These are phyloP conservation scores for Pyrus betulifolia DNA, from an alignment of 306 rosid genomes.

Conservation along the genomic window DNA sequence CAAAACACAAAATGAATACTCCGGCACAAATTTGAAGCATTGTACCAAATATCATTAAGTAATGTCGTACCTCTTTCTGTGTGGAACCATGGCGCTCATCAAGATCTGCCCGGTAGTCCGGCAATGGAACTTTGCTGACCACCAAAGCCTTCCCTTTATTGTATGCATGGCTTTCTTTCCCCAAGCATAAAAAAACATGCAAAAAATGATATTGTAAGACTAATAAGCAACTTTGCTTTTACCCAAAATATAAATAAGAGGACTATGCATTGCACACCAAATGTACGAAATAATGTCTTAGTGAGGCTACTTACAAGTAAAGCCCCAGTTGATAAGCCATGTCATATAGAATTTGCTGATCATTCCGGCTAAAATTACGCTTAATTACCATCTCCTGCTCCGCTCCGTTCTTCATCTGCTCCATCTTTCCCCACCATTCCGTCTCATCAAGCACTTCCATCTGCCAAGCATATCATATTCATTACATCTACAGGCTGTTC, in stretches of 20 bases:
- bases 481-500: background rate
- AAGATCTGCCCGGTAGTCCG: slow-evolving; percentile 95
- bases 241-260: background rate
- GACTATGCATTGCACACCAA: background rate
- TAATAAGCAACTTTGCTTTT: background rate
- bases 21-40: background rate
- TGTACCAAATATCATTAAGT: background rate
- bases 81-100: slow-evolving; percentile 93
- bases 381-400: slow-evolving; percentile 73
- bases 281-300: background rate
- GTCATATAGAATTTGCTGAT: slow-evolving; percentile 72
- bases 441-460: slow-evolving; percentile 69
- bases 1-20: slow-evolving; percentile 5
- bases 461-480: slow-evolving; percentile 36
- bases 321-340: slow-evolving; percentile 69
- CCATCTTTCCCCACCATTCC: slow-evolving; percentile 82
- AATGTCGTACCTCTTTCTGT: slow-evolving; percentile 64
- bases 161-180: slow-evolving; percentile 93
- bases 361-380: slow-evolving; percentile 52
- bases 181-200: slow-evolving; percentile 31
- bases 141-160: slow-evolving; percentile 80
- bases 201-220: slow-evolving; percentile 26
- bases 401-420: slow-evolving; percentile 62
- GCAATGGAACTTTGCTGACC: slow-evolving; percentile 85
- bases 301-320: slow-evolving; percentile 56